Evolutionary conservation across 164 flowering plant species (phyloP), one percentile per base, ranked within the genome.

Genomic region (Kalanchoe fedtschenkoi): DNA sequence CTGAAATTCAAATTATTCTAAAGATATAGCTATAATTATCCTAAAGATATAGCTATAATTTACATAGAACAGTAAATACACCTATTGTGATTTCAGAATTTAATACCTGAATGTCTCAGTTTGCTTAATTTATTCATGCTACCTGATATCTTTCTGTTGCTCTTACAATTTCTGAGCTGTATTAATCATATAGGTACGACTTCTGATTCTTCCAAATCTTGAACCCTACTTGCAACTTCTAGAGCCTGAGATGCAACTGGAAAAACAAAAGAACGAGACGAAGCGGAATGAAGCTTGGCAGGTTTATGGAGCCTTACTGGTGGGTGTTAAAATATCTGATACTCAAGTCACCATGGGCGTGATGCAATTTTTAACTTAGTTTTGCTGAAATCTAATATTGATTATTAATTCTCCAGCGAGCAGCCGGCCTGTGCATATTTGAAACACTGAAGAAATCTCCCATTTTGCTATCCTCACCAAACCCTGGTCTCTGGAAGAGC

Each of bases 221-320:
- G 87, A 90, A 77, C 71, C 84, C 19, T 93, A 88, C 71, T 65
- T 93, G 75, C 78, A 75, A 68, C 84, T 88, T 67, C 79, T 95
- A 65, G 86, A 76, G 70, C 83, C 87, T 46, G 97, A 91, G 55
- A 84, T 95, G 93, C 78, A 64, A 30, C 77, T 77, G 51, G 99
- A 87, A 75, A 82, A 78, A 67, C 93, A 91, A 71, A 89, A 80
- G 77, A 84, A 91, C 72, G 91, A 83, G 73, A 68, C 76, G 67
- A 91, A 82, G 78, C 86, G 95, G 80, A 77, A 75, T 72, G 99
- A 95, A 83, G 99, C 97, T 55, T 87, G 95, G 93, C 84, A 76
- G 43, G 97, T 91, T 24, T 86, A 95, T 76, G 97, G 96, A 22
- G 91, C 96, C 44, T 75, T 91, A 68, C 67, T 81, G 88, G 97